These are phyloP conservation scores for Salix brachista DNA, from an alignment of 345 rosid genomes.

Conservation along the genomic window DNA sequence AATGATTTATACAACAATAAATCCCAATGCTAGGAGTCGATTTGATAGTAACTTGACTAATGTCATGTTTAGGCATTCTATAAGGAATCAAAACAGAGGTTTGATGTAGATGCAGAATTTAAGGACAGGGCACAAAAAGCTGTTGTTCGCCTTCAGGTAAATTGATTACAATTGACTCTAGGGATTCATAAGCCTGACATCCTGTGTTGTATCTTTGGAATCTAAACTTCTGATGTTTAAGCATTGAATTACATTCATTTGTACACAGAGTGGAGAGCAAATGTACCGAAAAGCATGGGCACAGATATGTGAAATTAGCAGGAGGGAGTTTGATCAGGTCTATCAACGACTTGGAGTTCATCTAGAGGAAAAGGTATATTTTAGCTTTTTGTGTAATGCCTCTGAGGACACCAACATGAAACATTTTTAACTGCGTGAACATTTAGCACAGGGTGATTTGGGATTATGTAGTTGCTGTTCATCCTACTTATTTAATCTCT, in stretches of 20 bases:
- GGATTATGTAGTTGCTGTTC: too few relatives aligned
- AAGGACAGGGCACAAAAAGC: slow-evolving; percentile 91
- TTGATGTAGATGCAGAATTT: slow-evolving; percentile 64
- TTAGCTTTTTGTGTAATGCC: neutral
- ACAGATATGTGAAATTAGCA: slow-evolving; percentile 69
- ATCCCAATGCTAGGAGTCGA: neutral
- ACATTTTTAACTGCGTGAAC: neutral
- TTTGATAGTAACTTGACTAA: slow-evolving; percentile 22
- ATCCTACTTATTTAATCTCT: too few relatives aligned
- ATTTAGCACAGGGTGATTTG: too few relatives aligned
- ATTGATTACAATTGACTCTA: neutral
- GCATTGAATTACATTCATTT: neutral
- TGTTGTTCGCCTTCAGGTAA: slow-evolving; percentile 91
- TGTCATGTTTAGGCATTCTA: slow-evolving; percentile 58
- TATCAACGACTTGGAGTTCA: slow-evolving; percentile 72
- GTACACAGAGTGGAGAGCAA: slow-evolving; percentile 71
- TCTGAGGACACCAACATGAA: neutral
- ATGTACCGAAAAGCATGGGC: slow-evolving; percentile 77
- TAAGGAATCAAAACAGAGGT: slow-evolving; percentile 71
- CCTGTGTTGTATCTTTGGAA: neutral
- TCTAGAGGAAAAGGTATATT: slow-evolving; percentile 78
- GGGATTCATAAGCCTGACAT: neutral
- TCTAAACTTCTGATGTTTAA: neutral
- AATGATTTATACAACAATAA: neutral
- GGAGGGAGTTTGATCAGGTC: slow-evolving; percentile 75